phyloP scores from a whole-genome alignment of 2,329 filamentous ascomycete species.

The Neonectria faginata region DNA sequence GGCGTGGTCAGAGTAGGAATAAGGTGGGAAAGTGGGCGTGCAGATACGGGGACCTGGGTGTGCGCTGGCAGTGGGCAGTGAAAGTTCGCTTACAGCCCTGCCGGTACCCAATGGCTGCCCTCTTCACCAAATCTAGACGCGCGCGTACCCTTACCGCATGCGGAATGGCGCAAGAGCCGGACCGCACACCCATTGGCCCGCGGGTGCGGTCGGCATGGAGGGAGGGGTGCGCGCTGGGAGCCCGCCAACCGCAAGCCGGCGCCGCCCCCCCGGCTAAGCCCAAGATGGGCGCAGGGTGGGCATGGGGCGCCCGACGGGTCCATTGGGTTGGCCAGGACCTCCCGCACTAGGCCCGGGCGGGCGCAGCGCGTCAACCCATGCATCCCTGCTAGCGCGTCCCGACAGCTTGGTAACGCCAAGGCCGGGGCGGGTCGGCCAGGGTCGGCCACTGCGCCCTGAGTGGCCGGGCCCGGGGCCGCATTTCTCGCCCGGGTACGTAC shows the following conservation, averaged over 20 bases:
- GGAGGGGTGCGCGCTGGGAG: constrained; percentile 27
- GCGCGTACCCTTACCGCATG: constrained; percentile 43
- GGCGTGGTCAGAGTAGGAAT: constrained; percentile 26
- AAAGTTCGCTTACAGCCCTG: constrained; percentile 46
- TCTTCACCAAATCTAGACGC: constrained; percentile 45
- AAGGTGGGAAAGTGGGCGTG: constrained; percentile 30
- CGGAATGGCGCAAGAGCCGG: constrained; percentile 36
- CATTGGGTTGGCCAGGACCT: constrained; percentile 8
- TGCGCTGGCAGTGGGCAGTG: constrained; percentile 46
- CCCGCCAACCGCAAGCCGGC: constrained; percentile 37
- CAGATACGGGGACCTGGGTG: constrained; percentile 27
- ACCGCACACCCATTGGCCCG: constrained; percentile 45
- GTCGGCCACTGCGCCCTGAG: constrained; percentile 40
- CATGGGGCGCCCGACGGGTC: background rate
- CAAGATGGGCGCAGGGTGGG: constrained; percentile 17
- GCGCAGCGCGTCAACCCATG: constrained; percentile 13
- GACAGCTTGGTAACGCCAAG: constrained; percentile 52
- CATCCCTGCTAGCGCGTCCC: constrained; percentile 50
- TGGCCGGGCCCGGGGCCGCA: constrained; percentile 45
- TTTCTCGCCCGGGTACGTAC: constrained; percentile 32
- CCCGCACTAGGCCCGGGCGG: constrained; percentile 9
- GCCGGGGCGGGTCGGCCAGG: constrained; percentile 31
- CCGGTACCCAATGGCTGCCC: constrained; percentile 48
- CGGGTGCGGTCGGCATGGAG: constrained; percentile 14
- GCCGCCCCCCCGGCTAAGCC: background rate